Evolutionary conservation across 2,329 filamentous ascomycete species (phyloP), one percentile per base, ranked within the genome.

Genomic region (Sporothrix curviconia): DNA sequence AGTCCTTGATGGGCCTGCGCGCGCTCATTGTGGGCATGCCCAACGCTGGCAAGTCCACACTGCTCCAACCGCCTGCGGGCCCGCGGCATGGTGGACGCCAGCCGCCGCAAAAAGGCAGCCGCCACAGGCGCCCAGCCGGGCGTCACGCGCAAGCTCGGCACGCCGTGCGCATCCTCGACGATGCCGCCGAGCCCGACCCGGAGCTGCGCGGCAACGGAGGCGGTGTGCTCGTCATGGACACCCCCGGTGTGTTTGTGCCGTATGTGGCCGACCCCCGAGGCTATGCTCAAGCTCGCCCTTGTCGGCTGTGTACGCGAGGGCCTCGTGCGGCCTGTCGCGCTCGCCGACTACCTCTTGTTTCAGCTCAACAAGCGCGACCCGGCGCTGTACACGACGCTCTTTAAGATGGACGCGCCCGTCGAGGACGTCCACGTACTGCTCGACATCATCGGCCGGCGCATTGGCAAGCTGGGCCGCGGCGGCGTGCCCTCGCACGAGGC

Each of bases 11-110:
- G 7, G 92, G 91, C n/a, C 81, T 90, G 64, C 83, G 91, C 50
- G 82, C 91, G 57, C 81, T 99, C 70, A 83, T 97, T 1, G 92
- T 97, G 14, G 94, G 94, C 56, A 96, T 99, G 92, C 94, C 94
- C 36, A 99, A 99, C 68, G 90, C 96, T 0, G 94, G 94, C 36
- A 99, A 99, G 73, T 95, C 90, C 47, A 91, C 92, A 1, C 78
- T 99, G n/a, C 82, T 99, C n/a, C 42, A 99, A 99, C 70, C 82
- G 85, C 15, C 79, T 97, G 50, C 86, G 94, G 19, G 81, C 78
- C 40, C 76, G 79, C 17, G 90, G 90, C 40, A 80, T 89, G 63
- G 62, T 68, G 1, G 59, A 61, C 22, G 67, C 68, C 50, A 78
- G 78, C 19, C 65, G 65, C 34, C 67, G 68, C 15, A 62, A 69